These are phyloP conservation scores for Quercus mongolica DNA, from an alignment of 306 rosid species.

Conservation along the genomic window DNA sequence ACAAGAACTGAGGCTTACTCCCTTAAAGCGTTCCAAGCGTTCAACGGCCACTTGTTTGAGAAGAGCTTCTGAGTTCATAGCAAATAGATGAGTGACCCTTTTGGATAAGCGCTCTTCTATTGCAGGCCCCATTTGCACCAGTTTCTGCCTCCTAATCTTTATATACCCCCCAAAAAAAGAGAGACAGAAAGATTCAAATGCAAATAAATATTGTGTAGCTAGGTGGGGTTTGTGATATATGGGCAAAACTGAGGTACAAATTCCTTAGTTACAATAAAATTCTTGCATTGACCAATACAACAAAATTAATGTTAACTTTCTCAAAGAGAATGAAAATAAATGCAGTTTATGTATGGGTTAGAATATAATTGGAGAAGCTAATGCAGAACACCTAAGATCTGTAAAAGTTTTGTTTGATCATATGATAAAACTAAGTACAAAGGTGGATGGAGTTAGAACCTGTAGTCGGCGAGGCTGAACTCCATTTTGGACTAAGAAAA, in stretches of 20 bases:
- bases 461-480: constrained; percentile 74
- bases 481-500: constrained; percentile 56
- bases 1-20: constrained; percentile 37
- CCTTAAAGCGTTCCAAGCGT: constrained; percentile 58
- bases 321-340: too few species aligned
- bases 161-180: background rate
- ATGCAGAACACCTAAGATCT: too few species aligned
- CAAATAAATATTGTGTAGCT: background rate
- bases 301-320: too few species aligned
- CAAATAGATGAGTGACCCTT: constrained; percentile 67
- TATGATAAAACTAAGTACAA: background rate
- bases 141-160: constrained; percentile 88
- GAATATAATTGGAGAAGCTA: too few species aligned
- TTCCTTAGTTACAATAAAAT: too few species aligned
- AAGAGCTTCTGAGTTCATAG: constrained; percentile 51
- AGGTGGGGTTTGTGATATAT: background rate
- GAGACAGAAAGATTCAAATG: background rate
- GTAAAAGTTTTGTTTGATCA: too few species aligned
- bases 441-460: constrained; percentile 22
- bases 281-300: too few species aligned
- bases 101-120: constrained; percentile 54
- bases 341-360: too few species aligned
- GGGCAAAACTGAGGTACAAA: too few species aligned
- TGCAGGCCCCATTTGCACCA: constrained; percentile 71
- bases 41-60: constrained; percentile 39